Evolutionary conservation across 495 filamentous ascomycete species (phyloP).

Genomic region (Tirmania nivea): DNA sequence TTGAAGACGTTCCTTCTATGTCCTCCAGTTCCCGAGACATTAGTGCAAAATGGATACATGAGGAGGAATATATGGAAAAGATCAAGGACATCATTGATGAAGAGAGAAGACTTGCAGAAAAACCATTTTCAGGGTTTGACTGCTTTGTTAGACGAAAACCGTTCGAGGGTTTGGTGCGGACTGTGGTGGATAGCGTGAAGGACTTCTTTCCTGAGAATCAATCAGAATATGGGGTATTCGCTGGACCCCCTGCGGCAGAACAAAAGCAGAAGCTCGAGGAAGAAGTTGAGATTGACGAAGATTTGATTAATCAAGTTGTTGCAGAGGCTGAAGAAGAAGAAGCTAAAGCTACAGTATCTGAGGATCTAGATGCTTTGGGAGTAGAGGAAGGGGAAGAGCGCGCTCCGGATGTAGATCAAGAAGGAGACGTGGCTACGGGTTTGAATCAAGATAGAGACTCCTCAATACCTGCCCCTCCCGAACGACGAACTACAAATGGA

Average conservation of each 20-base stretch:
- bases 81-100: constrained; percentile 36
- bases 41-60: constrained; percentile 65
- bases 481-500: too few species aligned
- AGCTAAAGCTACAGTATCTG: constrained; percentile 10
- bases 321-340: constrained; percentile 16
- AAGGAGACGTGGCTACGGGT: background rate
- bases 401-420: constrained; percentile 1
- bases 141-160: constrained; percentile 33
- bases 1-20: constrained; percentile 62
- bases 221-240: background rate
- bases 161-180: constrained; percentile 41
- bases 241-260: background rate
- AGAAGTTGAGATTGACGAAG: constrained; percentile 33
- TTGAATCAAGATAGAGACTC: too few species aligned
- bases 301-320: constrained; percentile 13
- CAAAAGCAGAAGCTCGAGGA: background rate
- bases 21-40: constrained; percentile 57
- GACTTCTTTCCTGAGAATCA: constrained; percentile 61
- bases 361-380: constrained; percentile 5
- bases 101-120: constrained; percentile 34
- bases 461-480: too few species aligned
- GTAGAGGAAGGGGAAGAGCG: constrained; percentile 8
- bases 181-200: constrained; percentile 57
- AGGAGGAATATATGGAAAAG: constrained; percentile 55
- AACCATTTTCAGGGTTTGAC: constrained; percentile 34